These are phyloP conservation scores for Bifiguratus adelaidae DNA, from an alignment of 192 early-diverging fungal genomes.

Conservation along the genomic window DNA sequence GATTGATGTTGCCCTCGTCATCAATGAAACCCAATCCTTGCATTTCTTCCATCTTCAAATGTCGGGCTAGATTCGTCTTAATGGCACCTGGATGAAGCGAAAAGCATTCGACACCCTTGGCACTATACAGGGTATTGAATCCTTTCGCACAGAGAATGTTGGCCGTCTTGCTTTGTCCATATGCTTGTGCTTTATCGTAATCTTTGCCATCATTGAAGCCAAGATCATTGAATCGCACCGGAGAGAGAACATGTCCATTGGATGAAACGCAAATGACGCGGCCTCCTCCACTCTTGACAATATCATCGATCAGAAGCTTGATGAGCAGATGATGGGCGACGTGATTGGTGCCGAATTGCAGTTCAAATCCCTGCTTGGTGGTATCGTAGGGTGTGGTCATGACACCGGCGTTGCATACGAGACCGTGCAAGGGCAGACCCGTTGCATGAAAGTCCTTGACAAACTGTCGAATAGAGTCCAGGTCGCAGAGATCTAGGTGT, in stretches of 20 bases:
- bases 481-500: conserved; percentile 1
- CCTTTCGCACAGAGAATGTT: conserved; percentile 37
- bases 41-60: background rate
- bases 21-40: background rate
- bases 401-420: conserved; percentile 41
- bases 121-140: background rate
- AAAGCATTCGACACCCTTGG: background rate
- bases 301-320: conserved; percentile 12
- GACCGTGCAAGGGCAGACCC: conserved; percentile 11
- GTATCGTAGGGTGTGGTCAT: conserved; percentile 44
- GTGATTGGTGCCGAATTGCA: conserved; percentile 58
- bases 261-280: conserved; percentile 25
- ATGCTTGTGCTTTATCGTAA: background rate
- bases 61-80: background rate
- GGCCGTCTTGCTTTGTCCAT: conserved; percentile 32
- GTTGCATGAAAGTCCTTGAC: background rate
- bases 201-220: conserved; percentile 1
- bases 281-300: conserved; percentile 9
- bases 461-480: conserved; percentile 5
- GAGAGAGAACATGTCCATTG: conserved; percentile 3
- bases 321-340: conserved; percentile 38
- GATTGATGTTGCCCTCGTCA: background rate
- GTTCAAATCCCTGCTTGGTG: conserved; percentile 49
- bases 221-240: conserved; percentile 4
- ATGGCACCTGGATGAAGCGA: conserved; percentile 6